phyloP scores from a whole-genome alignment of 2,329 filamentous ascomycete species.

The Colletotrichum incanum region DNA sequence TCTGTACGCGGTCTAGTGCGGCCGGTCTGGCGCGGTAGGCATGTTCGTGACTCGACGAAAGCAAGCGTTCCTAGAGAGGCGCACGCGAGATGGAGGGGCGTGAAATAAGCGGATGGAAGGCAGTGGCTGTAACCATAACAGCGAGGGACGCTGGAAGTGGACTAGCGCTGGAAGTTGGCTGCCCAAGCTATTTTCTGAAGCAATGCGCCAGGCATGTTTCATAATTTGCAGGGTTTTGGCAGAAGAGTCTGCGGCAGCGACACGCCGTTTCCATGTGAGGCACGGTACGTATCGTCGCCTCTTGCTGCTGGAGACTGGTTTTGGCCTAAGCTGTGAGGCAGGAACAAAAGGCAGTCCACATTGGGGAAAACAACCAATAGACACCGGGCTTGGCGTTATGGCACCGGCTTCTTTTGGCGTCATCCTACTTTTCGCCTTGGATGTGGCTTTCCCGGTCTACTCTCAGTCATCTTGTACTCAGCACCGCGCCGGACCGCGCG shows the following conservation, averaged over 20 bases:
- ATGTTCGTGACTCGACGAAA: constrained; percentile 25
- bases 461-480: constrained; percentile 3
- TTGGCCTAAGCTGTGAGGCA: constrained; percentile 16
- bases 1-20: constrained; percentile 11
- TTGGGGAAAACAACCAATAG: constrained; percentile 23
- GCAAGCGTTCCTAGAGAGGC: constrained; percentile 17
- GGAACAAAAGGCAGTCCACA: neutral
- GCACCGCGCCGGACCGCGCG: constrained; percentile 9
- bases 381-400: constrained; percentile 17
- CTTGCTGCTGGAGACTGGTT: neutral
- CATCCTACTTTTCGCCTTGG: constrained; percentile 6
- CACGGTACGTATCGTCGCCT: constrained; percentile 5
- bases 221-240: constrained; percentile 54
- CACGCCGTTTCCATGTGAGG: constrained; percentile 31
- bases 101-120: constrained; percentile 44
- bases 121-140: constrained; percentile 43
- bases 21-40: neutral
- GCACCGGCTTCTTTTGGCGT: constrained; percentile 13
- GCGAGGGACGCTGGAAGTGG: constrained; percentile 31
- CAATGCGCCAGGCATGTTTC: constrained; percentile 68
- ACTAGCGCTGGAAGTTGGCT: constrained; percentile 54
- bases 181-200: constrained; percentile 61
- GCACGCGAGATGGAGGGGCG: constrained; percentile 46
- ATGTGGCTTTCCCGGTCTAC: constrained; percentile 9
- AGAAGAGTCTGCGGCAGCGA: constrained; percentile 35